These are phyloP conservation scores for Suillus subluteus DNA, from an alignment of 768 basidiomycete species.

Conservation along the genomic window DNA sequence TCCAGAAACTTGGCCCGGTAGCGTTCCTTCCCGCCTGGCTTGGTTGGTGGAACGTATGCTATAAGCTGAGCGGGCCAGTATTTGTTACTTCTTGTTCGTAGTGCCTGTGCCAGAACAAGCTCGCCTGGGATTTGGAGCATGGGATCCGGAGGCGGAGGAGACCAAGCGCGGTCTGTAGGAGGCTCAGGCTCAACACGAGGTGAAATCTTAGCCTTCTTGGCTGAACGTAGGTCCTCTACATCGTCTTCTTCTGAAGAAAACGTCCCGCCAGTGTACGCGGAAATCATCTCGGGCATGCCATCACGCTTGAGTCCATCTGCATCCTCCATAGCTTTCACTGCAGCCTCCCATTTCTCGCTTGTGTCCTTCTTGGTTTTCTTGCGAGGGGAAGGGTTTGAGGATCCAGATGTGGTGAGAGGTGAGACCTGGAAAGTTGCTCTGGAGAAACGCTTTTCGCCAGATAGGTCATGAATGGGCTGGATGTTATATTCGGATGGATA, in stretches of 20 bases:
- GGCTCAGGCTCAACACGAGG: conserved; percentile 12
- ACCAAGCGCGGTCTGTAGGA: conserved; percentile 29
- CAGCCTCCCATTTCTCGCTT: conserved; percentile 49
- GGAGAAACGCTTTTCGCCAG: conserved; percentile 47
- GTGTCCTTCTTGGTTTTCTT: conserved; percentile 42
- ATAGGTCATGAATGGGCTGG: conserved; percentile 38
- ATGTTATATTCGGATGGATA: conserved; percentile 45
- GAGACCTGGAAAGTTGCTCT: conserved; percentile 37
- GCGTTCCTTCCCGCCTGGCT: conserved; percentile 40
- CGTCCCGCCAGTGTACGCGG: conserved; percentile 26
- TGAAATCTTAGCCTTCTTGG: conserved; percentile 31
- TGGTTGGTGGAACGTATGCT: conserved; percentile 49
- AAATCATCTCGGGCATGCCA: conserved; percentile 48
- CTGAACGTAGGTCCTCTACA: neutral
- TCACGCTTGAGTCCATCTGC: conserved; percentile 49
- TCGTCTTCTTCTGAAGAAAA: conserved; percentile 18
- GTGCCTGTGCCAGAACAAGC: conserved; percentile 53
- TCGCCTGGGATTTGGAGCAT: conserved; percentile 69
- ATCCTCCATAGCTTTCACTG: conserved; percentile 48
- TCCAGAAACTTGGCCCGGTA: conserved; percentile 69
- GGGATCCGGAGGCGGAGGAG: conserved; percentile 50
- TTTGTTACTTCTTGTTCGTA: conserved; percentile 28
- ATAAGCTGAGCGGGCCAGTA: conserved; percentile 76
- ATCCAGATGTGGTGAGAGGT: conserved; percentile 12
- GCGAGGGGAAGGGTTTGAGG: conserved; percentile 38